Base-by-base conservation (phyloP, 2,329 filamentous ascomycete species). In the Colletotrichum kahawae region DNA sequence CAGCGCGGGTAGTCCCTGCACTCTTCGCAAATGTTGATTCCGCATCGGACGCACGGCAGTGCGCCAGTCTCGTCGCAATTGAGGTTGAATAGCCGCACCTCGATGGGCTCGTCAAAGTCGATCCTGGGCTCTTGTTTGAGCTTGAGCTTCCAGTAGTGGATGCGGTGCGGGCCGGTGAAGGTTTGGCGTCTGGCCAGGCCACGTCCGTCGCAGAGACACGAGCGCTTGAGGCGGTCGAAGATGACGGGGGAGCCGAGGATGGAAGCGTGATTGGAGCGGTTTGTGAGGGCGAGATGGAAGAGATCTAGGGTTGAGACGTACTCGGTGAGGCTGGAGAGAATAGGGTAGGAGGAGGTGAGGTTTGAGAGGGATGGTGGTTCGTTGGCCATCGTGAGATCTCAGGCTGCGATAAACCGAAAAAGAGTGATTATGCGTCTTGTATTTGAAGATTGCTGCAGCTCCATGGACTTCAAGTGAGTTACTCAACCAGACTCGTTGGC, bases 11-110 rank as follows among this genome's bases (percentile, higher is more conserved):
- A 71, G 56, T 70, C 62, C 31, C 76, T 70, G 27, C 76, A 77
- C 48, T 74, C 71, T 18, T 76, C 70, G 36, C 76, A 76, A 27
- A 72, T 36, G 13, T 71, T 73, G 71, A 72, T 71, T 38, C 64
- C 64, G 43, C 67, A 76, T 5, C 34, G 36, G 7, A 57, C n/a
- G 18, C 67, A 76, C 1, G 70, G 70, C 4, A 72, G 56, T 2
- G 76, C 65, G 4, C 57, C 66, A 3, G 64, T 65, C 4, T 70
- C 65, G 27, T 68, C 76, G 48, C 64, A 76, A 12, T 63, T 63
- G 43, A 71, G 27, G 43, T 76, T 70, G 24, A 68, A 70, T 12
- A 77, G 6, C 4, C 56, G 66, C n/a, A 76, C 67, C 21, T 76
- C 70, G 5, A 76, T 59, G 18, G 66, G 57, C n/a, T 74, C 76